Evolutionary conservation across 352 stramenopile genomes (phyloP).

Genomic region (Phytophthora boehmeriae): DNA sequence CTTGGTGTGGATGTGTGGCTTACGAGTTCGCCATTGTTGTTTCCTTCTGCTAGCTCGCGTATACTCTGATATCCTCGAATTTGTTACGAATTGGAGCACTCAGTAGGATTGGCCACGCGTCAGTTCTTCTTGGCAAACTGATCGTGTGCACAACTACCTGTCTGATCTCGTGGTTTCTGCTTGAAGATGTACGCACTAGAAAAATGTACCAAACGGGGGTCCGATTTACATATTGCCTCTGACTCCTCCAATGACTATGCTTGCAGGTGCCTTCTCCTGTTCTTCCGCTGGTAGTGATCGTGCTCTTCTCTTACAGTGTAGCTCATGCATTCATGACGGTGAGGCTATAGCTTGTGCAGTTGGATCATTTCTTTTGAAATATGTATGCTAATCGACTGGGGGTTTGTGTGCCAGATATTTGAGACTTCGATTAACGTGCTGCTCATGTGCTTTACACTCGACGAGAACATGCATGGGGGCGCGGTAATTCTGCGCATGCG

Average conservation of each 20-base stretch:
- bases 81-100: constrained; percentile 68
- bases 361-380: too few species aligned
- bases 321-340: constrained; percentile 86
- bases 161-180: constrained; percentile 73
- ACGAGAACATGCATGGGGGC: constrained; percentile 85
- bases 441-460: constrained; percentile 85
- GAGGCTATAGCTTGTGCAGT: constrained; percentile 5
- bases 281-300: constrained; percentile 66
- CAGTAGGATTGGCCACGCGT: constrained; percentile 71
- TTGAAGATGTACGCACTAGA: constrained; percentile 55
- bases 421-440: constrained; percentile 88
- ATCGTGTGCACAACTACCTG: constrained; percentile 78
- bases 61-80: constrained; percentile 75
- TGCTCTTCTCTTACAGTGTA: constrained; percentile 79
- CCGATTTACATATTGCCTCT: neutral
- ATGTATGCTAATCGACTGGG: neutral
- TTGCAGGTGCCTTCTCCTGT: constrained; percentile 59
- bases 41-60: constrained; percentile 44
- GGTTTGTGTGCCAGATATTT: constrained; percentile 58
- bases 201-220: neutral
- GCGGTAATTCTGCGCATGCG: constrained; percentile 69
- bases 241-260: constrained; percentile 3
- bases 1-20: neutral
- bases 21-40: constrained; percentile 1
- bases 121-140: constrained; percentile 72